phyloP scores from a whole-genome alignment of 352 stramenopile genomes.

The Phytopythium ostracodes region DNA sequence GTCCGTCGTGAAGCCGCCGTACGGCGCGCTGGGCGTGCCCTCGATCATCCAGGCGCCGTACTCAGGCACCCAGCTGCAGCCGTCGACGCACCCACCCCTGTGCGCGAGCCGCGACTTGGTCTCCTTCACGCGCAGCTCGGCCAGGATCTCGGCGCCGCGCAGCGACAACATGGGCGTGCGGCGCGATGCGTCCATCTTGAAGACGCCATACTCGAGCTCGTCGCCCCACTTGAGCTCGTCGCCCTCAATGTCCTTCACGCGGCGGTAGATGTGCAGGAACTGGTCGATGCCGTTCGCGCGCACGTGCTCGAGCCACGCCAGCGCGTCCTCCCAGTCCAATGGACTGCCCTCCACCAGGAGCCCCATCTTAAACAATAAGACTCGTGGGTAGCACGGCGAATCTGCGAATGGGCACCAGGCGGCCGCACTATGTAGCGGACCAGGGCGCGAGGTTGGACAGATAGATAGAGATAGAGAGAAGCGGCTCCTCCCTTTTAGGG shows the following conservation, averaged over 20 bases:
- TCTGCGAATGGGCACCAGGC: background rate
- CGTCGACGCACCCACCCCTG: constrained; percentile 58
- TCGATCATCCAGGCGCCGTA: constrained; percentile 99
- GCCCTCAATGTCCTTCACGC: constrained; percentile 93
- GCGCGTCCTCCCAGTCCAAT: constrained; percentile 94
- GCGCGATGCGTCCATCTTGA: constrained; percentile 87
- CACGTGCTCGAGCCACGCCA: constrained; percentile 95
- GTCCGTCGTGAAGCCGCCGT: constrained; percentile 94
- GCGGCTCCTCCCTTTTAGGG: background rate
- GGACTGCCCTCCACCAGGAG: constrained; percentile 92
- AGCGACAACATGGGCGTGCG: constrained; percentile 91
- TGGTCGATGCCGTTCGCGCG: constrained; percentile 94
- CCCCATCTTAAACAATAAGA: constrained; percentile 36
- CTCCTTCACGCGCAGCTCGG: constrained; percentile 91
- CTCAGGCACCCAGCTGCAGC: constrained; percentile 98
- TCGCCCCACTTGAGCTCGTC: constrained; percentile 97
- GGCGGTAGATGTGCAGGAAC: constrained; percentile 97
- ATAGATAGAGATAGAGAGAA: background rate
- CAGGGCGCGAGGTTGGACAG: background rate
- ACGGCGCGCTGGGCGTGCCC: constrained; percentile 92
- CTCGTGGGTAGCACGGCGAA: background rate
- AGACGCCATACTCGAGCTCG: constrained; percentile 99
- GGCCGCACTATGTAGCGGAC: background rate
- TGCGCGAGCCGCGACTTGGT: constrained; percentile 21
- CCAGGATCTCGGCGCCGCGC: constrained; percentile 93